Evolutionary conservation across 805 yeast species (phyloP).

Genomic region (Huiozyma naganishii): DNA sequence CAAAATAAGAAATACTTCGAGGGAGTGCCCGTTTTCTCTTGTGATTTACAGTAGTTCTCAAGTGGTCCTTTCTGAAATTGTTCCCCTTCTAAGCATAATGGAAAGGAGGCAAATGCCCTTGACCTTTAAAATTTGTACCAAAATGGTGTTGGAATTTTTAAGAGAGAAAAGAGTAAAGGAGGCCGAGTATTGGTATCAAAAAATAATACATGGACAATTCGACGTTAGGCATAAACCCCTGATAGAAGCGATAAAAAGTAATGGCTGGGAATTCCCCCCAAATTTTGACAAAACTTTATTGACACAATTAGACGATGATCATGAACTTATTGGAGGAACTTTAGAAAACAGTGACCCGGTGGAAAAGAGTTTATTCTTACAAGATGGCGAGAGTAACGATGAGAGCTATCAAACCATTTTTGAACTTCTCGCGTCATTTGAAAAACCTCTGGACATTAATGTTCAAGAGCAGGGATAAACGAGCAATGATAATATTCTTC

Average conservation of each 20-base stretch:
- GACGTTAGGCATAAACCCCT: constrained; percentile 13
- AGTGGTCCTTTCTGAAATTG: constrained; percentile 11
- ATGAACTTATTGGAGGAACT: background rate
- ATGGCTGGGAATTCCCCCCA: constrained; percentile 21
- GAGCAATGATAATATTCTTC: no score
- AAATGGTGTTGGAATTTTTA: constrained; percentile 17
- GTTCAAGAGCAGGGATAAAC: no score
- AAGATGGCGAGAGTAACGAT: background rate
- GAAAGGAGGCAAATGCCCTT: constrained; percentile 12
- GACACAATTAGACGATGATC: background rate
- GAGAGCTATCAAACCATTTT: background rate
- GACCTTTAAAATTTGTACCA: constrained; percentile 18
- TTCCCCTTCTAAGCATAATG: constrained; percentile 15
- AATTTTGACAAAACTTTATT: constrained; percentile 5
- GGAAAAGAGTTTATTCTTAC: background rate
- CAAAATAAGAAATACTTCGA: constrained; percentile 7
- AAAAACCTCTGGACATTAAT: no score
- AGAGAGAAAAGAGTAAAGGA: constrained; percentile 9
- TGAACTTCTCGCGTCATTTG: background rate
- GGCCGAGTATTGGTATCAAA: constrained; percentile 23
- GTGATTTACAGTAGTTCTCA: constrained; percentile 14
- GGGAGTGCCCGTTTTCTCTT: constrained; percentile 17
- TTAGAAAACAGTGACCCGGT: background rate
- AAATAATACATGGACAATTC: constrained; percentile 15
- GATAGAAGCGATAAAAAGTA: constrained; percentile 8